Base-by-base conservation (phyloP, 2,329 filamentous ascomycete species). In the Trichocomaceae sp. region DNA sequence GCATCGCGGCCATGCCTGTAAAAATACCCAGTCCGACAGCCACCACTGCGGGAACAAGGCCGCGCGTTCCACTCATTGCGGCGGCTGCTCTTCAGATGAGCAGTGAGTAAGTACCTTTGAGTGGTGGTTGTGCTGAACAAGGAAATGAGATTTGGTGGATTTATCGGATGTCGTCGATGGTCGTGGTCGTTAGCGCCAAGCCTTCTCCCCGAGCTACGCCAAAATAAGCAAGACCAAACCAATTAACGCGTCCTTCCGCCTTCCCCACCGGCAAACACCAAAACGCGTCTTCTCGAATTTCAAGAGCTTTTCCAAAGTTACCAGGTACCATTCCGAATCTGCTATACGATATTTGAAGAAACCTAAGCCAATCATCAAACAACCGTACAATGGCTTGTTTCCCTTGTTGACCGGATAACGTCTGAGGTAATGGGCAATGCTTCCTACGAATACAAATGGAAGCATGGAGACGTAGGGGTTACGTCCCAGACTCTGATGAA, bases 401-500 rank as follows among this genome's bases (percentile, higher is more conserved):
- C 46, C 15, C 33, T 49, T 45, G 44, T 47, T 17, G 47, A 13
- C 31, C 29, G 33, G 15, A 37, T 17, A 23, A n/a, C 26, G n/a
- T 46, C 46, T 69, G 66, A 59, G 66, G 68, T 65, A 59, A 72
- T 72, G 70, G 69, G 66, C 60, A 55, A 66, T 62, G 59, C 59
- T 59, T 63, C 60, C 62, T 64, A 56, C 63, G 60, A 57, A 62
- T 61, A 64, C 66, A 67, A 71, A 74, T 73, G 71, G 71, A 74
- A 70, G 67, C 69, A 71, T 79, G 77, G 77, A 73, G 72, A 64
- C 69, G 74, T 65, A 71, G 73, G 67, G 76, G 77, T 52, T 79
- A 73, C 70, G 77, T 79, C 58, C 74, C 75, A 58, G 77, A 79
- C 64, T 78, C 77, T 44, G 77, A 79, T 57, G 72, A 75, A 19